These are phyloP conservation scores for Sambucus nigra DNA, from an alignment of 129 eudicot species.

Conservation along the genomic window DNA sequence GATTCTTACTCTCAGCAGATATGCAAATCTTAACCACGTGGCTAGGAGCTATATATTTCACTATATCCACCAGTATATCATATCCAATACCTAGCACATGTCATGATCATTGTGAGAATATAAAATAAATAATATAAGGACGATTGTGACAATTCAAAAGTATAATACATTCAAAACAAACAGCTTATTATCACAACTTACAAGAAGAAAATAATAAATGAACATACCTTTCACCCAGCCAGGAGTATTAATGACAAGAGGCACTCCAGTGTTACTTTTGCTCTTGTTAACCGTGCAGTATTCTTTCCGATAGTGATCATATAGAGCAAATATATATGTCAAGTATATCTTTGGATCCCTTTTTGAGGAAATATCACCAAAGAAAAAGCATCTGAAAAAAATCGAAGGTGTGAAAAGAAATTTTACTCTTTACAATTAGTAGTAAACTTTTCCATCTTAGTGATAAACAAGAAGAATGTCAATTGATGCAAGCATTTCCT, in stretches of 20 bases:
- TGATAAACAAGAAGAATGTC: not conserved
- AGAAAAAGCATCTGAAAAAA: conserved; percentile 72
- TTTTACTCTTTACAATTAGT: not conserved
- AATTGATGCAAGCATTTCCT: not conserved
- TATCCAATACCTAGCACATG: conserved; percentile 67
- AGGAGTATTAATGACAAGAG: conserved; percentile 82
- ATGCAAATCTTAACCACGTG: conserved; percentile 77
- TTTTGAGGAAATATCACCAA: conserved; percentile 88
- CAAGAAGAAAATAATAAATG: not conserved
- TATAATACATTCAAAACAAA: not conserved
- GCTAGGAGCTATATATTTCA: conserved; percentile 57
- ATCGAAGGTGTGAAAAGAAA: conserved; percentile 1
- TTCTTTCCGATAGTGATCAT: conserved; percentile 48
- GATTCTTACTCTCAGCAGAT: conserved; percentile 63
- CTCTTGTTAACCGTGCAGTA: conserved; percentile 13
- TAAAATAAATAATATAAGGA: not conserved
- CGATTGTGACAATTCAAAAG: not conserved
- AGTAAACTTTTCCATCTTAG: not conserved
- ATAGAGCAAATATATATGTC: conserved; percentile 43
- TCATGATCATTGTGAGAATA: too few species aligned
- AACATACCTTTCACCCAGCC: conserved; percentile 95
- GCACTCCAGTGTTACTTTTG: conserved; percentile 31
- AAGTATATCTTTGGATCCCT: conserved; percentile 66
- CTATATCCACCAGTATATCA: conserved; percentile 65
- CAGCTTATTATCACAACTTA: not conserved